Evolutionary conservation across 192 early-diverging fungal genomes (phyloP), one percentile per base, ranked within the genome.

Genomic region (Martensiomyces pterosporus): DNA sequence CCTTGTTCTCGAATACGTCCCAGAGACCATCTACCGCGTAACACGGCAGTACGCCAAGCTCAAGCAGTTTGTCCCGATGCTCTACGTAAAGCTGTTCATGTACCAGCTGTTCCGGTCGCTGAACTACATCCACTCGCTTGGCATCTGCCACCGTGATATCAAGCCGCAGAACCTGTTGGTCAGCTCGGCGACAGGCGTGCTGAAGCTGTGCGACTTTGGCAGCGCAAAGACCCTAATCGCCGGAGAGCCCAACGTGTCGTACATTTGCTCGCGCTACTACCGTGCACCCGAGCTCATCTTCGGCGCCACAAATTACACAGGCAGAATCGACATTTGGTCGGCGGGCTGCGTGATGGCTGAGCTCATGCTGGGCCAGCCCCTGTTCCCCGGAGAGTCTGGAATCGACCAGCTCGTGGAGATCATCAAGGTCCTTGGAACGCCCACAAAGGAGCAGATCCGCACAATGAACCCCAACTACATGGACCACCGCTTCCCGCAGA

Each of bases 321-420:
- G 89, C 27, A 82, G 78, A 44, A 88, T 90, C 49, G 94, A 97
- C 61, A 81, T 94, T 35, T 97, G 94, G 94, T 97, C 94, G 9
- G 83, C 88, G 5, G 94, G 91, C 18, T 97, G 94, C 60, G 94
- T 97, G 23, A 92, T 95, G 89, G 92, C 89, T 7, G 94, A 97
- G 77, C 78, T 97, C 45, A 88, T 95, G 78, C 80, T 92, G 34
- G 90, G 90, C 32, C 87, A 89, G 58, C 94, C 94, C 9, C 65
- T 97, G 42, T 97, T 97, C 79, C 88, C 92, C 15, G 94, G 94
- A 23, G 94, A 96, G 75, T 92, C 89, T 45, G 91, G 93, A 38
- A 93, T 99, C 27, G 96, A 99, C 61, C 96, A 99, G 60, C 78
- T 99, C 21, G 96, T 99, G 21, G 94, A 99, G 71, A 99, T 99